Percentiles rank a stretch among this genome's conserved stretches.
phyloP scores from a whole-genome alignment of 768 basidiomycete genomes.

The Xerocomellus dryophilus region DNA sequence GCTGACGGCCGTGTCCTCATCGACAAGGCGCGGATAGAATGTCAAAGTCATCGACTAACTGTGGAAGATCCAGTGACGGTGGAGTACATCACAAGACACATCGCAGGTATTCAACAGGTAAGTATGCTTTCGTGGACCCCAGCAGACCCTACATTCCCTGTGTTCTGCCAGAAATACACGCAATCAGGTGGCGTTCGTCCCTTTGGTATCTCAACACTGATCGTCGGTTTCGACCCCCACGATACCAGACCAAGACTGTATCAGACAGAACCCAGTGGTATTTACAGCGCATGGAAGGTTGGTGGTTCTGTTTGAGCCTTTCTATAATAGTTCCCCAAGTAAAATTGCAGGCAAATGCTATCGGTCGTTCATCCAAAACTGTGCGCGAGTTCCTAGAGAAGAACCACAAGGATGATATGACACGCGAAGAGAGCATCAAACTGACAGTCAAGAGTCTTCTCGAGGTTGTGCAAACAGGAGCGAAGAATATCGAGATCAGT shows the following conservation, averaged over 20 bases:
- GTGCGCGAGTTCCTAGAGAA: slow-evolving; percentile 98
- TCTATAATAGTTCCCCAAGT: not conserved
- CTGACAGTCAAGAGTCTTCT: slow-evolving; percentile 92
- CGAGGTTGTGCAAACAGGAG: slow-evolving; percentile 99
- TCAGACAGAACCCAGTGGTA: slow-evolving; percentile 96
- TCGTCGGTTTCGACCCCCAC: slow-evolving; percentile 95
- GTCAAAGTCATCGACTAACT: slow-evolving; percentile 93
- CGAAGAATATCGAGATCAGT: slow-evolving; percentile 98
- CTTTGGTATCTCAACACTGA: slow-evolving; percentile 95
- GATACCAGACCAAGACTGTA: slow-evolving; percentile 86
- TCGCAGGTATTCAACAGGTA: slow-evolving; percentile 99
- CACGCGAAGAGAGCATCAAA: slow-evolving; percentile 88
- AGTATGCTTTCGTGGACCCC: slow-evolving; percentile 12
- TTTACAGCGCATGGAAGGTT: slow-evolving; percentile 99
- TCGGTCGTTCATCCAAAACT: slow-evolving; percentile 96
- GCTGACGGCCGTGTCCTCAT: slow-evolving; percentile 97
- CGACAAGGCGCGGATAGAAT: slow-evolving; percentile 97
- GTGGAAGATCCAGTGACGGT: slow-evolving; percentile 98
- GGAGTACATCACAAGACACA: slow-evolving; percentile 96
- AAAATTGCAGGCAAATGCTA: slow-evolving; percentile 82
- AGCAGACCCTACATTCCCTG: not conserved
- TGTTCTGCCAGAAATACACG: slow-evolving; percentile 72
- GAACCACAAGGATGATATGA: slow-evolving; percentile 90
- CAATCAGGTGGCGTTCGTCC: slow-evolving; percentile 98
- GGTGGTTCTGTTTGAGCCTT: not conserved